phyloP scores from a whole-genome alignment of 129 eudicot species.

The Kitagawia praeruptora region DNA sequence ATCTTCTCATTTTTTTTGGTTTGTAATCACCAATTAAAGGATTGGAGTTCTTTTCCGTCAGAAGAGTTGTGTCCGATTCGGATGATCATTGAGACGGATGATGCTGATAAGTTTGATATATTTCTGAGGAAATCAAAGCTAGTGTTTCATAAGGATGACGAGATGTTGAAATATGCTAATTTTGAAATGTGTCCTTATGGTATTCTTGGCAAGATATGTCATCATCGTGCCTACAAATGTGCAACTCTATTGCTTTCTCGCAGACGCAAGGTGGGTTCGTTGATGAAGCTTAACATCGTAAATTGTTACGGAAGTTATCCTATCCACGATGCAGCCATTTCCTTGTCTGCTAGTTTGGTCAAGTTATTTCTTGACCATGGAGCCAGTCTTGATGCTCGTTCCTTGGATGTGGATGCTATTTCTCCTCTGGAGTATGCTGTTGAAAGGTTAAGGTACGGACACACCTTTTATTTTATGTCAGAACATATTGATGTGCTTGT shows the following conservation, averaged over 20 bases:
- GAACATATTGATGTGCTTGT: too few relatives aligned
- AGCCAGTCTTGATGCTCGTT: background rate
- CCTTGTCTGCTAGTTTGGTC: too few relatives aligned
- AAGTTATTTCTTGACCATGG: background rate
- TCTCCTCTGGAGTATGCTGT: too few relatives aligned
- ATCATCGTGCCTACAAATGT: background rate
- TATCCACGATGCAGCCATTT: too few relatives aligned
- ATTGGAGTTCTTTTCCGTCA: background rate
- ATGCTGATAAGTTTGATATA: background rate
- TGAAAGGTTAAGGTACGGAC: too few relatives aligned
- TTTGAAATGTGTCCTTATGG: background rate
- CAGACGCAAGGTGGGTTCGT: background rate
- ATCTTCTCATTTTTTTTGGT: background rate
- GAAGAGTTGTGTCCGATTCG: background rate
- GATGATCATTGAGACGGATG: background rate
- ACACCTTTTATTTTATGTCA: too few relatives aligned
- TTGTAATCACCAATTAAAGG: background rate
- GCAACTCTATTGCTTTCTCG: background rate
- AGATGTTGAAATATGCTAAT: background rate
- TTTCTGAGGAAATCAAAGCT: background rate
- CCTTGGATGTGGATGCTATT: background rate
- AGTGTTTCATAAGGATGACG: background rate
- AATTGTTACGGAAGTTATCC: background rate
- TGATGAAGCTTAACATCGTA: background rate
- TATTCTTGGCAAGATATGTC: background rate